These are phyloP conservation scores for Albophoma yamanashiensis DNA, from an alignment of 2,329 filamentous ascomycete genomes.

Conservation along the genomic window DNA sequence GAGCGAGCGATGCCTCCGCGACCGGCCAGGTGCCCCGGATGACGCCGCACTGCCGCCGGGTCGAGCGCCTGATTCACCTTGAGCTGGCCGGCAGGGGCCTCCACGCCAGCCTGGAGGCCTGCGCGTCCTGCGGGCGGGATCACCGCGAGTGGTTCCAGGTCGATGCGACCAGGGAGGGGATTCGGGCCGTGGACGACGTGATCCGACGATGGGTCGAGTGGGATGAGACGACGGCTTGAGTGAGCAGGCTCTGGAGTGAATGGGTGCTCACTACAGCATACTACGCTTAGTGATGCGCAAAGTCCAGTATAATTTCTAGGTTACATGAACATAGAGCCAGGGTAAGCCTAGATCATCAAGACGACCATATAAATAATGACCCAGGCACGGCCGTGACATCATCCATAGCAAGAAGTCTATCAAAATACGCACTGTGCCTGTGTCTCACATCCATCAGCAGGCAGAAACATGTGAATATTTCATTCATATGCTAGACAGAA, in stretches of 20 bases:
- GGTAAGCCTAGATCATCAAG: background rate
- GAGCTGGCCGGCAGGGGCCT: constrained; percentile 61
- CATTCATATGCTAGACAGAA: too few relatives aligned
- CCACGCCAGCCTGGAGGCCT: constrained; percentile 45
- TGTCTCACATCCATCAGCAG: too few relatives aligned
- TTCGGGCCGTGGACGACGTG: constrained; percentile 56
- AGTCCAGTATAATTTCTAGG: too few relatives aligned
- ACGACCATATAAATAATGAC: background rate
- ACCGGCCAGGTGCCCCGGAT: constrained; percentile 42
- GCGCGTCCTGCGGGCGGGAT: constrained; percentile 68
- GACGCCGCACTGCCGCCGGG: constrained; percentile 75
- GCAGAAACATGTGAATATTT: too few relatives aligned
- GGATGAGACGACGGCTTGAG: constrained; percentile 44
- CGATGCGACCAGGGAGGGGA: constrained; percentile 57
- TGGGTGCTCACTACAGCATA: background rate
- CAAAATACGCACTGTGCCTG: too few relatives aligned
- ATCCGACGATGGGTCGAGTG: constrained; percentile 80
- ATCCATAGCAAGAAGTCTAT: background rate
- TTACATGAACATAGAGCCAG: too few relatives aligned
- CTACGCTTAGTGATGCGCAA: background rate
- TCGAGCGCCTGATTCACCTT: constrained; percentile 83
- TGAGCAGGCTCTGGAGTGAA: background rate
- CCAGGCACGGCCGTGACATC: background rate
- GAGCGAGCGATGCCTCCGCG: constrained; percentile 17
- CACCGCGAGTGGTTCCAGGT: constrained; percentile 97